Evolutionary conservation across 2,329 filamentous ascomycete species (phyloP).

Genomic region (Aspergillus aculeatus): DNA sequence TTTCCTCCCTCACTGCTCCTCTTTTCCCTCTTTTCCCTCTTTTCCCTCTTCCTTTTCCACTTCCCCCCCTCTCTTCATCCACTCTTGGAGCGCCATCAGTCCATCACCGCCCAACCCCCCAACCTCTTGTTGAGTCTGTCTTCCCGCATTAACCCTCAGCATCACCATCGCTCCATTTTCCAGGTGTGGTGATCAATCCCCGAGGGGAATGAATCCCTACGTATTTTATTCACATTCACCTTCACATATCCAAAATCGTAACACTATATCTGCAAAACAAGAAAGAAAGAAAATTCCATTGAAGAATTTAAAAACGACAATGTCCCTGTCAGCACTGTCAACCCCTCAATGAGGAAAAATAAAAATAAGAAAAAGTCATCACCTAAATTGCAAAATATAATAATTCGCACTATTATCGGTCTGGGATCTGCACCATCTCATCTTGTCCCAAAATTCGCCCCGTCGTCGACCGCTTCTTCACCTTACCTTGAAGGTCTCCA

Average conservation of each 20-base stretch:
- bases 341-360: conserved; percentile 20
- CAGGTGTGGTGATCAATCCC: not conserved
- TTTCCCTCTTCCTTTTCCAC: not conserved
- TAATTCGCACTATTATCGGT: not conserved
- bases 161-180: conserved; percentile 8
- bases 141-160: not conserved
- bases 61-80: not conserved
- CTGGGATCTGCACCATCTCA: conserved; percentile 25
- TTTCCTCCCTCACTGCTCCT: conserved; percentile 1
- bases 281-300: not conserved
- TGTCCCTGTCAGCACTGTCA: conserved; percentile 17
- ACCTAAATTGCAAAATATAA: not conserved
- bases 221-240: not conserved
- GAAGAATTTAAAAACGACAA: not conserved
- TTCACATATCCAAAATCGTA: too few relatives aligned
- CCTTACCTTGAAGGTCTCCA: conserved; percentile 20
- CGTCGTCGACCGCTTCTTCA: conserved; percentile 27
- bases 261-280: not conserved
- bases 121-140: not conserved
- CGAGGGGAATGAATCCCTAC: not conserved
- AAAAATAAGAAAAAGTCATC: conserved; percentile 12
- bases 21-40: conserved; percentile 1
- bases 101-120: not conserved
- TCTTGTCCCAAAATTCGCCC: conserved; percentile 17
- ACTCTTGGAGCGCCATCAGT: not conserved